These are phyloP conservation scores for Tranzscheliella williamsii DNA, from an alignment of 1,284 basidiomycete genomes.

Conservation along the genomic window DNA sequence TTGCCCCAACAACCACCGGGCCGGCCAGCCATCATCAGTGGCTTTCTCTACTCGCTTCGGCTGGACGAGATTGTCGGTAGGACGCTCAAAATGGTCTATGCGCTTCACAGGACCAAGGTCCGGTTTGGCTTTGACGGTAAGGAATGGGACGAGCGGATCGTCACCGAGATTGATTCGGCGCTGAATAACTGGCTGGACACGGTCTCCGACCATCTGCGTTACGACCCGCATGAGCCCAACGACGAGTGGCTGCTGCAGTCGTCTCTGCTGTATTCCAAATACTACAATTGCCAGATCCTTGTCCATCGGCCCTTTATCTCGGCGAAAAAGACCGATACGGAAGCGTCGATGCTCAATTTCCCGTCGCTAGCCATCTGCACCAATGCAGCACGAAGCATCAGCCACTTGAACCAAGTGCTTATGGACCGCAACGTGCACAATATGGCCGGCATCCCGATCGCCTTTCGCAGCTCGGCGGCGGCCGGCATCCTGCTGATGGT, in stretches of 20 bases:
- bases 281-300: conserved; percentile 50
- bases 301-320: conserved; percentile 55
- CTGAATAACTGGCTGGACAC: conserved; percentile 53
- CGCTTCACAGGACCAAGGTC: conserved; percentile 46
- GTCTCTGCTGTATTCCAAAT: conserved; percentile 39
- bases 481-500: conserved; percentile 45
- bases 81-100: conserved; percentile 52
- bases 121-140: conserved; percentile 42
- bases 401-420: conserved; percentile 41
- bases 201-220: conserved; percentile 46
- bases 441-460: conserved; percentile 10
- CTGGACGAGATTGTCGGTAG: conserved; percentile 49
- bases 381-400: conserved; percentile 49
- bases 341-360: conserved; percentile 47
- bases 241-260: conserved; percentile 47
- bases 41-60: conserved; percentile 39
- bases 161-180: conserved; percentile 53
- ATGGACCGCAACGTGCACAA: conserved; percentile 26
- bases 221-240: conserved; percentile 39
- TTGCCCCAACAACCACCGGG: conserved; percentile 26
- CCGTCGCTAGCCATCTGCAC: conserved; percentile 55
- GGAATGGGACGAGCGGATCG: conserved; percentile 49
- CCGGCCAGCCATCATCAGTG: conserved; percentile 29
- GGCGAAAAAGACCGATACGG: conserved; percentile 25
- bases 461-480: conserved; percentile 23